Percentiles rank a stretch among this genome's conserved stretches.
These are phyloP conservation scores for Colletotrichum zoysiae DNA, from an alignment of 2,329 filamentous ascomycete species.

Conservation along the genomic window DNA sequence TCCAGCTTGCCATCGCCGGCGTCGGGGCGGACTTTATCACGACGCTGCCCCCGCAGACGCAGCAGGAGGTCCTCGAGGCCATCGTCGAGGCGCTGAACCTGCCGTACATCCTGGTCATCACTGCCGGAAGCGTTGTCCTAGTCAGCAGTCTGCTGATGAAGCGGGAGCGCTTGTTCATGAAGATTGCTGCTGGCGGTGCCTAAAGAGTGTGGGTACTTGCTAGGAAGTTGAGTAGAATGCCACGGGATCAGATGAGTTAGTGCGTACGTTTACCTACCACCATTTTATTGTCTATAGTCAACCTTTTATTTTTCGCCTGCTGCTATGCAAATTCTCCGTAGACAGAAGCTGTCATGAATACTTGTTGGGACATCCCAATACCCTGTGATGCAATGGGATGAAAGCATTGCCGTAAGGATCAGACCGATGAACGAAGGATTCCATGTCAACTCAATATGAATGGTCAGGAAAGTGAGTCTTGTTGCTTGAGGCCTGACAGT, in stretches of 20 bases:
- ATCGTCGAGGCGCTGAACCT: constrained; percentile 45
- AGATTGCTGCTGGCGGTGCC: constrained; percentile 10
- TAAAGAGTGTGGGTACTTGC: background rate
- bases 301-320: background rate
- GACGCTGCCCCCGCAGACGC: constrained; percentile 39
- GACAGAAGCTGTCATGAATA: too few species aligned
- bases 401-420: too few species aligned
- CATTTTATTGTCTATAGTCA: background rate
- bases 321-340: background rate
- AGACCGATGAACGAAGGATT: too few species aligned
- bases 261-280: background rate
- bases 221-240: background rate
- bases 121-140: constrained; percentile 54
- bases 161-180: constrained; percentile 38
- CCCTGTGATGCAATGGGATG: too few species aligned
- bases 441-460: too few species aligned
- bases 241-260: background rate
- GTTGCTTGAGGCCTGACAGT: too few species aligned
- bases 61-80: constrained; percentile 43
- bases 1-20: constrained; percentile 46
- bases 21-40: constrained; percentile 34
- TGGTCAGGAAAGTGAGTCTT: too few species aligned
- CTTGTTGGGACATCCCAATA: too few species aligned
- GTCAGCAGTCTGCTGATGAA: constrained; percentile 42
- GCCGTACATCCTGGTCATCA: constrained; percentile 48